Base-by-base conservation (phyloP, 1,284 basidiomycete genomes). In the Afroboletus lepidellus region DNA sequence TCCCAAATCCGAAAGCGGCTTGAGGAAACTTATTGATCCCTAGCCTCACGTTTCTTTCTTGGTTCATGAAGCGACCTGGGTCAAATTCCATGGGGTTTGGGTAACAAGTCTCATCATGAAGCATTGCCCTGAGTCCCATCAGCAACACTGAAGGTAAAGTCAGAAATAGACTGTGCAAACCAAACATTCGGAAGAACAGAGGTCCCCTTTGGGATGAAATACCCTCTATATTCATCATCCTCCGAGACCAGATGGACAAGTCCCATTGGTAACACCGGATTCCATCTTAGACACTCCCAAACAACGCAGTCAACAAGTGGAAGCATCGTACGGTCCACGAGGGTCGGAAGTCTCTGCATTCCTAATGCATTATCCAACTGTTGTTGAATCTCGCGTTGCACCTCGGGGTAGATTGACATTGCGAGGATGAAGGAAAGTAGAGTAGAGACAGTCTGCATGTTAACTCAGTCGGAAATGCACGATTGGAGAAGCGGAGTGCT, bases 131-230 rank as follows among this genome's bases (percentile, higher is more conserved):
- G n/a, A 18, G 39, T 15, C 41, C 15, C 18, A 36, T 59, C 25
- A 55, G 45, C 16, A 20, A 58, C 36, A 13, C 45, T 29, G 13
- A 41, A 36, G 20, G n/a, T 2, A 8, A 42, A 36, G 11, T 2
- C 8, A 18, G 12, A 15, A 42, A 36, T 47, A 29, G n/a, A 25
- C 1, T 24, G 16, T 21, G 67, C 58, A 45, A 32, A 69, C 72
- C 76, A 78, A 18, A 73, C 63, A 54, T 79, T 79, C 5, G 74
- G 69, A 21, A 78, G 57, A 25, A 77, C 60, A 16, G 70, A 67
- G 11, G 76, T 73, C 13, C 74, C 76, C 51, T 70, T 71, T 4
- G 76, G 76, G 46, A 79, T 75, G 38, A 63, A 65, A 57, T 74
- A 76, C 13, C 76, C 77, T 25, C 64, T 52, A 52, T 77, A 78